These are phyloP conservation scores for Saccharum hybrid DNA, from an alignment of 202 grass and related monocot genomes.

Conservation along the genomic window DNA sequence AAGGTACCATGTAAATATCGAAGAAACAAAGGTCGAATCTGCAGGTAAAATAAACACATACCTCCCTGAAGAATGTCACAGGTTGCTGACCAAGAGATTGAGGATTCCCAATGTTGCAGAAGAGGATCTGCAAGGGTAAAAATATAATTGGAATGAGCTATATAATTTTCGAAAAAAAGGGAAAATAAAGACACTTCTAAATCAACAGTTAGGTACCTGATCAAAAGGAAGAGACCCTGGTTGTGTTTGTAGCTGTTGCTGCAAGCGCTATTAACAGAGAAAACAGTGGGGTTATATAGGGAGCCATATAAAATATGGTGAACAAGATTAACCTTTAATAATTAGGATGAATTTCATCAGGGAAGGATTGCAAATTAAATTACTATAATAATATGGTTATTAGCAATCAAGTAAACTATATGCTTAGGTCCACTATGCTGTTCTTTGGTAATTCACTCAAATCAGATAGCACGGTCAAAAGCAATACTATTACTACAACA, in stretches of 20 bases:
- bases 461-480: background rate
- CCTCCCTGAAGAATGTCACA: slow-evolving; percentile 96
- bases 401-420: slow-evolving; percentile 2
- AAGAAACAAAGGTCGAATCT: slow-evolving; percentile 20
- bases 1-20: slow-evolving; percentile 40
- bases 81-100: slow-evolving; percentile 95
- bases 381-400: slow-evolving; percentile 6
- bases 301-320: background rate
- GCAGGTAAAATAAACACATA: slow-evolving; percentile 45
- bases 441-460: slow-evolving; percentile 19
- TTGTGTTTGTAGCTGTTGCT: slow-evolving; percentile 72
- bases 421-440: background rate
- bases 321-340: slow-evolving; percentile 15
- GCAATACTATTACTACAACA: background rate
- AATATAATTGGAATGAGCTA: slow-evolving; percentile 33
- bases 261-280: slow-evolving; percentile 64
- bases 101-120: slow-evolving; percentile 95
- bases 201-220: slow-evolving; percentile 57
- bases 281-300: background rate
- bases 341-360: background rate
- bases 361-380: slow-evolving; percentile 5
- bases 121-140: slow-evolving; percentile 69
- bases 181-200: slow-evolving; percentile 18
- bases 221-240: slow-evolving; percentile 85
- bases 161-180: slow-evolving; percentile 12